A percentile compares a stretch with the other conserved stretches of the same genome.
These are phyloP conservation scores for Quercus gilva DNA, from an alignment of 306 rosid genomes.

Conservation along the genomic window DNA sequence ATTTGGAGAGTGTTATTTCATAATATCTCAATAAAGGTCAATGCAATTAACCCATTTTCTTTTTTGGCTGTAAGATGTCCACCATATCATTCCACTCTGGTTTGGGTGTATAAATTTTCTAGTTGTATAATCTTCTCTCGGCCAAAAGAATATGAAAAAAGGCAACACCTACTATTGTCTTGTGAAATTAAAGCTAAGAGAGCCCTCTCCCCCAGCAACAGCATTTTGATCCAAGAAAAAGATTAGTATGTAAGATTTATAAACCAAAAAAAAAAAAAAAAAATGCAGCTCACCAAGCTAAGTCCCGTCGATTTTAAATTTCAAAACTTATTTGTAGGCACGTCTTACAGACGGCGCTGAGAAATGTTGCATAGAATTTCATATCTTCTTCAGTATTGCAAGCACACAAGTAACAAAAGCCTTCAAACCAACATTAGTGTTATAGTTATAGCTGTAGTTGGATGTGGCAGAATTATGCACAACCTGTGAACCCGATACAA, in stretches of 20 bases:
- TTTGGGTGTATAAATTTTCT: not conserved
- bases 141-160: not conserved
- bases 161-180: too few relatives aligned
- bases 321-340: not conserved
- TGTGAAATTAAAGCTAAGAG: too few relatives aligned
- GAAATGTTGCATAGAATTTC: not conserved
- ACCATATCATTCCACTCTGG: not conserved
- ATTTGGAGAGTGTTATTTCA: too few relatives aligned
- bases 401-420: not conserved
- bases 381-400: not conserved
- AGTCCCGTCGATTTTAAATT: not conserved
- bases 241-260: not conserved
- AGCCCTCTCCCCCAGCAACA: too few relatives aligned
- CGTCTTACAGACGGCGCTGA: too few relatives aligned
- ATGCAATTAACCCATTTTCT: too few relatives aligned
- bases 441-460: not conserved
- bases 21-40: too few relatives aligned
- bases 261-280: not conserved
- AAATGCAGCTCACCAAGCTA: not conserved
- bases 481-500: fast-evolving
- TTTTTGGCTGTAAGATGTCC: not conserved
- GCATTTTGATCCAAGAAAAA: not conserved
- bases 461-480: too few relatives aligned
- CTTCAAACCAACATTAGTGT: not conserved
- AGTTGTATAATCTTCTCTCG: not conserved